A percentile compares a stretch with the other conserved stretches of the same genome.
Conservation (phyloP, 23 red algal genomes). For the Agarophyton chilense region DNA sequence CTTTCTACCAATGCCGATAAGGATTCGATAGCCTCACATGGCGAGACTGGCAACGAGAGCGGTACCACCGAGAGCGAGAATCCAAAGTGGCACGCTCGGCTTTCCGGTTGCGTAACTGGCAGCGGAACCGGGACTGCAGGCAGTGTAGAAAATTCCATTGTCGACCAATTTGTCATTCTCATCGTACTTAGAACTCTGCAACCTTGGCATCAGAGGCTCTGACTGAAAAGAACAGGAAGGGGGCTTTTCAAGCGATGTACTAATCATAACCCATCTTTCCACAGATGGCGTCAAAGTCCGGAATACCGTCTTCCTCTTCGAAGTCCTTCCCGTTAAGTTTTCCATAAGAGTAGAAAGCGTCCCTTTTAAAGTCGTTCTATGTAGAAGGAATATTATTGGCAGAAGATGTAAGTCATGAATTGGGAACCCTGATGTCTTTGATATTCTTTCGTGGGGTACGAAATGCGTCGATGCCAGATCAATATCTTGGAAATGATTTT, state of each 20-base stretch:
- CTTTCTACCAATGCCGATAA: constrained; percentile 93
- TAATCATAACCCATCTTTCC: constrained; percentile 39
- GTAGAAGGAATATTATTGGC: background rate
- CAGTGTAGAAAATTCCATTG: constrained; percentile 34
- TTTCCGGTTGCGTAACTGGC: constrained; percentile 5
- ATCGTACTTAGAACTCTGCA: constrained; percentile 28
- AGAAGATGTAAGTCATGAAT: background rate
- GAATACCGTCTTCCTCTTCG: constrained; percentile 38
- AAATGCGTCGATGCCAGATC: constrained; percentile 55
- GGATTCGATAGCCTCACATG: constrained; percentile 90
- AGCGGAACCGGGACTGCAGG: constrained; percentile 46
- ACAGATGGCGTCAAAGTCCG: constrained; percentile 63
- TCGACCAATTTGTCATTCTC: constrained; percentile 1
- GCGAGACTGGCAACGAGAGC: constrained; percentile 86
- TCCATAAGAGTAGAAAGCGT: constrained; percentile 30
- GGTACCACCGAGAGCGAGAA: constrained; percentile 86
- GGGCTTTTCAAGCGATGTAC: constrained; percentile 45
- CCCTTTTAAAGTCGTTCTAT: constrained; percentile 49
- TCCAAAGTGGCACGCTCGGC: constrained; percentile 75
- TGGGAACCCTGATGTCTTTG: constrained; percentile 47
- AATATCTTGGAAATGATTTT: constrained; percentile 80
- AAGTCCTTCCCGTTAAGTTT: background rate
- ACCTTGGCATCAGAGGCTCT: background rate
- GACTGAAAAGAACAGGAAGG: constrained; percentile 16
- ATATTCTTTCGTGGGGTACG: constrained; percentile 58